Percentiles rank a stretch among this genome's conserved stretches.
Conservation (phyloP, 768 basidiomycete species). For the Boletus barrowsii region DNA sequence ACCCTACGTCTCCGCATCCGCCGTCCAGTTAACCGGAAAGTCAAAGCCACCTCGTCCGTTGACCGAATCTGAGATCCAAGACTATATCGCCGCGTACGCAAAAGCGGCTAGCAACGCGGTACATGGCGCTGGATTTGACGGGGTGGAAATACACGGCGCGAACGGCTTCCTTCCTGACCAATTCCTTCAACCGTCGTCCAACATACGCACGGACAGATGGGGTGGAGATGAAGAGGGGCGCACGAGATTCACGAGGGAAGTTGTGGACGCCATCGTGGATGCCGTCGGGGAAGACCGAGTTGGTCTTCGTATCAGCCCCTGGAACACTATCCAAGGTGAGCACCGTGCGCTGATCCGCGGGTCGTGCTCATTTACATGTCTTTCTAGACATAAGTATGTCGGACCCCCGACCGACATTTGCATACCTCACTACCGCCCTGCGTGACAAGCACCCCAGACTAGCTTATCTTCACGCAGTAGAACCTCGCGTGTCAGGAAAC, state of each 20-base stretch:
- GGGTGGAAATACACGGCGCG: constrained; percentile 42
- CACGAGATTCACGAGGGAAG: constrained; percentile 43
- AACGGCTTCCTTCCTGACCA: constrained; percentile 55
- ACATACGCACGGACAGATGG: constrained; percentile 56
- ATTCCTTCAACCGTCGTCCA: constrained; percentile 35
- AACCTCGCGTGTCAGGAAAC: background rate
- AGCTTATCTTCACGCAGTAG: constrained; percentile 49
- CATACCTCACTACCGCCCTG: constrained; percentile 43
- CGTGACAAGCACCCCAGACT: constrained; percentile 27
- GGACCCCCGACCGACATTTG: constrained; percentile 34
- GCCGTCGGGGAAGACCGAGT: constrained; percentile 44
- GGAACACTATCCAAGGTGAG: constrained; percentile 34
- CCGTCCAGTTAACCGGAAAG: constrained; percentile 20
- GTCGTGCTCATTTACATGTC: background rate
- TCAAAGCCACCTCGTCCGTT: constrained; percentile 16
- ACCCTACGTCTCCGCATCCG: constrained; percentile 34
- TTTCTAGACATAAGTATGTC: background rate
- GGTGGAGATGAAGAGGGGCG: constrained; percentile 59
- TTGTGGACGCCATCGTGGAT: constrained; percentile 27
- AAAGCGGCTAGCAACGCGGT: constrained; percentile 34
- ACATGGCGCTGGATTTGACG: background rate
- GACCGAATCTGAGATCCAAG: constrained; percentile 32
- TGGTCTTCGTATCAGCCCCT: constrained; percentile 44
- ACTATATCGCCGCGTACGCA: constrained; percentile 27
- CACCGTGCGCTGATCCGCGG: background rate